Percentiles rank a stretch among this genome's conserved stretches.
These are phyloP conservation scores for Capsicum baccatum DNA, from an alignment of 257 asterid genomes.

Conservation along the genomic window DNA sequence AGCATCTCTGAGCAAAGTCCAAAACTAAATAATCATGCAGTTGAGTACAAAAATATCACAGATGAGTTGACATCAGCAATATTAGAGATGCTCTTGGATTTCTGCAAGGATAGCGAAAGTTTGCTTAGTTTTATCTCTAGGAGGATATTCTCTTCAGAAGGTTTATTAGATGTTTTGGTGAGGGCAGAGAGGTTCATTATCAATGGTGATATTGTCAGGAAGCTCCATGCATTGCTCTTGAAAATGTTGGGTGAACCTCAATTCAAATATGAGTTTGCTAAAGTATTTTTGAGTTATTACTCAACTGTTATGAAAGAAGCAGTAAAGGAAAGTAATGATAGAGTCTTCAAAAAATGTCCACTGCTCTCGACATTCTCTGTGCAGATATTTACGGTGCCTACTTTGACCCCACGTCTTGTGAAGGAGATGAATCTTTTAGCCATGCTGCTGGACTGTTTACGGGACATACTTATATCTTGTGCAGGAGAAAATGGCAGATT, in stretches of 20 bases:
- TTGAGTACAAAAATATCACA: constrained; percentile 50
- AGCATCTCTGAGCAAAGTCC: constrained; percentile 49
- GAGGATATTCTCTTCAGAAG: constrained; percentile 66
- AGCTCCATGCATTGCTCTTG: constrained; percentile 85
- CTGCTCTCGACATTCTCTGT: constrained; percentile 85
- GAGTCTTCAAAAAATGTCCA: constrained; percentile 57
- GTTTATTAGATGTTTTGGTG: constrained; percentile 75
- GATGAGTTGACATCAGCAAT: constrained; percentile 71
- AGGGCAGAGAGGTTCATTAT: constrained; percentile 72
- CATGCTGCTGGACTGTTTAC: constrained; percentile 77
- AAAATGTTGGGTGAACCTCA: constrained; percentile 89
- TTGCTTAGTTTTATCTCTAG: constrained; percentile 88
- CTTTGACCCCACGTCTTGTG: constrained; percentile 87
- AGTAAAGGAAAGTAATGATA: constrained; percentile 60
- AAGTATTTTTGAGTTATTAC: constrained; percentile 80
- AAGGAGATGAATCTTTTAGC: constrained; percentile 88
- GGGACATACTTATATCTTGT: constrained; percentile 60
- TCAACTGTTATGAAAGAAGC: constrained; percentile 69
- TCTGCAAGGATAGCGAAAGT: constrained; percentile 83
- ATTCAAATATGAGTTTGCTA: constrained; percentile 91
- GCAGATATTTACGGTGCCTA: constrained; percentile 90
- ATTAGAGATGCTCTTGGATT: constrained; percentile 82
- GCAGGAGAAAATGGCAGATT: constrained; percentile 77
- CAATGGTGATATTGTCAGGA: constrained; percentile 49
- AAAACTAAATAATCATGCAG: constrained; percentile 40